These are phyloP conservation scores for Cyclotella kingstonii DNA, from an alignment of 108 stramenopile genomes.

Conservation along the genomic window DNA sequence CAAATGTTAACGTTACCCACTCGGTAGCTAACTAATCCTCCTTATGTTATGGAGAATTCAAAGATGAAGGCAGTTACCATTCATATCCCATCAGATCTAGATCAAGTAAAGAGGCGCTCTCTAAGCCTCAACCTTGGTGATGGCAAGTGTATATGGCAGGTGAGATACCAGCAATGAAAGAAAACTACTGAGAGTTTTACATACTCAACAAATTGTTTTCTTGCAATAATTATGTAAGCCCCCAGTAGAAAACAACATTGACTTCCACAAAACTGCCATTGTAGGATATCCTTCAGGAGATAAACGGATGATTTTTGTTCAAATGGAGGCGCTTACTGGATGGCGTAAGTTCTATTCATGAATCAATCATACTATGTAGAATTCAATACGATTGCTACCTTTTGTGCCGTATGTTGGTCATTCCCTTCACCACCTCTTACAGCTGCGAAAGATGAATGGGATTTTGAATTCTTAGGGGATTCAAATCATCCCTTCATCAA, in stretches of 20 bases:
- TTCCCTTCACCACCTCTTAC: background rate
- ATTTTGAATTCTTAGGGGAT: constrained; percentile 29
- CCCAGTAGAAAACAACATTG: constrained; percentile 14
- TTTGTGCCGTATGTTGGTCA: background rate
- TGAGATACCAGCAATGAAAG: background rate
- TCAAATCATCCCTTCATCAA: constrained; percentile 50
- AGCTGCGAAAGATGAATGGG: constrained; percentile 42
- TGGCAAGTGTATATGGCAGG: constrained; percentile 32
- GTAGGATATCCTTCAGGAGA: constrained; percentile 47
- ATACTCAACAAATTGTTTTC: background rate
- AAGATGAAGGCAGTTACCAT: too few relatives aligned
- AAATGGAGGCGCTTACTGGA: constrained; percentile 51
- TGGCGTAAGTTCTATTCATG: constrained; percentile 16
- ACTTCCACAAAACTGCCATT: constrained; percentile 43
- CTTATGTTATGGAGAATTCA: too few relatives aligned
- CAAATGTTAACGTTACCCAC: too few relatives aligned
- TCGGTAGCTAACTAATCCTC: too few relatives aligned
- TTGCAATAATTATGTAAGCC: background rate
- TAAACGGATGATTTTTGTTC: constrained; percentile 41
- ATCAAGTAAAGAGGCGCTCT: background rate
- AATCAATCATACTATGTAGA: too few relatives aligned
- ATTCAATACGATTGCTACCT: too few relatives aligned
- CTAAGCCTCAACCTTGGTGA: constrained; percentile 24
- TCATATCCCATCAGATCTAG: background rate
- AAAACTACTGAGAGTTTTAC: background rate